phyloP scores from a whole-genome alignment of 208 protist genomes.

The Leptomonas seymouri region DNA sequence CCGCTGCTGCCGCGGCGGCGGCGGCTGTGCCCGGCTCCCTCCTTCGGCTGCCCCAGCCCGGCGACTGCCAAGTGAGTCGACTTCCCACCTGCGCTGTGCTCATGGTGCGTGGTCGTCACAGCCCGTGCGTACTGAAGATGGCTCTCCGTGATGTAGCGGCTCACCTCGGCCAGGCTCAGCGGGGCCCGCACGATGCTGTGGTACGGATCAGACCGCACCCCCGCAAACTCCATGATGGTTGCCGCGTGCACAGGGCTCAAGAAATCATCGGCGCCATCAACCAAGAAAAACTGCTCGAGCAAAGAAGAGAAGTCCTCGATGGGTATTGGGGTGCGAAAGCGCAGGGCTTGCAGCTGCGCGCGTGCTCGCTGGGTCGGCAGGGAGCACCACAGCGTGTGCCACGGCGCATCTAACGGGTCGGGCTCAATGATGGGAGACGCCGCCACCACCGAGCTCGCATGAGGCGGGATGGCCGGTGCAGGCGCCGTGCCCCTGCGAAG shows the following conservation, averaged over 20 bases:
- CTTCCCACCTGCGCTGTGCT: constrained; percentile 12
- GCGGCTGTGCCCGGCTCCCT: neutral
- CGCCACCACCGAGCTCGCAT: no score
- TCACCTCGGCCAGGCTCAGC: constrained; percentile 60
- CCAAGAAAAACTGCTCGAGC: constrained; percentile 63
- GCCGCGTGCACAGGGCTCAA: constrained; percentile 55
- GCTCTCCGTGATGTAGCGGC: constrained; percentile 56
- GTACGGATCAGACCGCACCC: constrained; percentile 68
- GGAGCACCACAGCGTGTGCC: constrained; percentile 32
- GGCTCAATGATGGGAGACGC: neutral
- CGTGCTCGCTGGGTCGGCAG: constrained; percentile 41
- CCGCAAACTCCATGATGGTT: constrained; percentile 87
- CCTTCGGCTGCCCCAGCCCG: neutral
- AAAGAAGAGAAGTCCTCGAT: constrained; percentile 64
- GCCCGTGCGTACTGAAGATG: constrained; percentile 46
- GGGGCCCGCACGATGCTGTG: constrained; percentile 53
- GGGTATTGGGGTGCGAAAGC: constrained; percentile 55
- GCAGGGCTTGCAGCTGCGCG: constrained; percentile 45
- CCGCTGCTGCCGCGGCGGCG: neutral
- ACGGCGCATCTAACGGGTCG: constrained; percentile 26
- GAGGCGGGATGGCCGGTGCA: no score
- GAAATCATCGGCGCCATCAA: constrained; percentile 70
- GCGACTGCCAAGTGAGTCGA: neutral
- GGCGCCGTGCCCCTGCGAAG: no score
- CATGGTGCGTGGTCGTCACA: neutral